A percentile compares a stretch with the other conserved stretches of the same genome.
These are phyloP conservation scores for Trichosporon faecale DNA, from an alignment of 1,284 basidiomycete species.

Conservation along the genomic window DNA sequence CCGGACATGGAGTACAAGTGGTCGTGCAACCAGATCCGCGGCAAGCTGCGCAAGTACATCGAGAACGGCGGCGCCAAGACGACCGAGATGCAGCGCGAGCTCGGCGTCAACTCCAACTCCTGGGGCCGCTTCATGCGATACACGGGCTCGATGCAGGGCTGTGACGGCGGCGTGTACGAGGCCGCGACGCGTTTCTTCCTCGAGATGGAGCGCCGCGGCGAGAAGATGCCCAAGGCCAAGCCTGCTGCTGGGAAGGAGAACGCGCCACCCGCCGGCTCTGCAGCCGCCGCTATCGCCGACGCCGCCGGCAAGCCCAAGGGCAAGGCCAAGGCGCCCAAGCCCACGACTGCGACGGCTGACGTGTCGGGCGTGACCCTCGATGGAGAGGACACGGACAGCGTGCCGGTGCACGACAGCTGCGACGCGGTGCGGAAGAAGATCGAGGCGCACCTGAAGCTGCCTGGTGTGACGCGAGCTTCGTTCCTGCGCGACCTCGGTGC, in stretches of 20 bases:
- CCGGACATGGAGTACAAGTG: slow-evolving; percentile 7
- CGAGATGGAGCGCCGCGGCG: not conserved
- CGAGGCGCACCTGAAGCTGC: slow-evolving; percentile 8
- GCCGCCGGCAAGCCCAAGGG: not conserved
- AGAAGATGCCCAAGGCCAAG: slow-evolving; percentile 11
- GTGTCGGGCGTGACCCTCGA: slow-evolving; percentile 7
- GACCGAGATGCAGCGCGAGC: slow-evolving; percentile 11
- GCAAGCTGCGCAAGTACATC: slow-evolving; percentile 2
- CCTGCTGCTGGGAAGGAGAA: not conserved
- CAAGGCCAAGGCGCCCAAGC: not conserved
- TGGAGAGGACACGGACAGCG: slow-evolving; percentile 5
- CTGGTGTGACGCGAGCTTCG: slow-evolving; percentile 5
- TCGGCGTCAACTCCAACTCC: slow-evolving; percentile 12
- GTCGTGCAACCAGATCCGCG: slow-evolving; percentile 16
- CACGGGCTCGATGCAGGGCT: slow-evolving; percentile 8
- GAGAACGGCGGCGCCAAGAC: slow-evolving; percentile 14
- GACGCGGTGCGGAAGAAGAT: slow-evolving; percentile 13
- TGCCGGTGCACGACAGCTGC: slow-evolving; percentile 13
- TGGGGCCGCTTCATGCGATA: slow-evolving; percentile 14
- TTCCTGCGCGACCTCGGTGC: slow-evolving; percentile 12
- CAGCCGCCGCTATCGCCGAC: not conserved
- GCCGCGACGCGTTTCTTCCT: slow-evolving; percentile 13
- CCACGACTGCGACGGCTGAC: slow-evolving; percentile 7
- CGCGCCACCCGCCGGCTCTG: not conserved
- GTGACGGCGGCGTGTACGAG: not conserved